These are phyloP conservation scores for Chaetothyriales sp. DNA, from an alignment of 2,329 filamentous ascomycete species.

Conservation along the genomic window DNA sequence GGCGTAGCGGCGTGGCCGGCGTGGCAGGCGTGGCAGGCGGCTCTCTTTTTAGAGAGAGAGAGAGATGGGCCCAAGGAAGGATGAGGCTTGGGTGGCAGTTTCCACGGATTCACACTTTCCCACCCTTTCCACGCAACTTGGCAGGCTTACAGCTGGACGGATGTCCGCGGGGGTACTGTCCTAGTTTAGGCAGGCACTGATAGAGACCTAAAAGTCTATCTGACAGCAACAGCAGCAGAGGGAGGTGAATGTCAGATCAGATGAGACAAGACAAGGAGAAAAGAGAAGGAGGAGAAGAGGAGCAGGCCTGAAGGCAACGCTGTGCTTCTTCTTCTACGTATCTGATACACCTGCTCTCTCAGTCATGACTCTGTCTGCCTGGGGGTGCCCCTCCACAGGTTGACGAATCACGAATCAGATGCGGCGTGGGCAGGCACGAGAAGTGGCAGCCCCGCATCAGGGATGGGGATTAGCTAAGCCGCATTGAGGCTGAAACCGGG, in stretches of 20 bases:
- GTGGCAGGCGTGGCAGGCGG: no score
- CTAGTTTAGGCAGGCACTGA: no score
- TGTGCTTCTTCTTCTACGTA: neutral
- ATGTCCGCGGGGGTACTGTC: no score
- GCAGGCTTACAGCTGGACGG: no score
- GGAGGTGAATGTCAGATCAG: neutral
- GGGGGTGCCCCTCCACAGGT: neutral
- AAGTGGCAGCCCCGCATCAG: neutral
- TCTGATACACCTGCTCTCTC: neutral
- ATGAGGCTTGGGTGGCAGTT: no score
- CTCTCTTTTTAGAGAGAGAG: no score
- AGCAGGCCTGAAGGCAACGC: neutral
- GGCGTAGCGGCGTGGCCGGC: no score
- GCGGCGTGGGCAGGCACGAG: neutral
- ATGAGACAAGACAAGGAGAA: neutral
- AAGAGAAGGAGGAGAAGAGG: neutral
- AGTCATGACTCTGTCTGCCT: neutral
- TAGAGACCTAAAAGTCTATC: no score
- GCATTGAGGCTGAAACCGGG: neutral
- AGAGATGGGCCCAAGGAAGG: no score
- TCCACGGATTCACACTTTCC: no score
- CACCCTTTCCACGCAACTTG: no score
- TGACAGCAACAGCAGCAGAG: neutral
- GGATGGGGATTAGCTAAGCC: neutral
- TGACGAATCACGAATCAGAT: neutral